A percentile compares a stretch with the other conserved stretches of the same genome.
Evolutionary conservation across 208 protist genomes (phyloP).

Genomic region (Naegleria gruberi): DNA sequence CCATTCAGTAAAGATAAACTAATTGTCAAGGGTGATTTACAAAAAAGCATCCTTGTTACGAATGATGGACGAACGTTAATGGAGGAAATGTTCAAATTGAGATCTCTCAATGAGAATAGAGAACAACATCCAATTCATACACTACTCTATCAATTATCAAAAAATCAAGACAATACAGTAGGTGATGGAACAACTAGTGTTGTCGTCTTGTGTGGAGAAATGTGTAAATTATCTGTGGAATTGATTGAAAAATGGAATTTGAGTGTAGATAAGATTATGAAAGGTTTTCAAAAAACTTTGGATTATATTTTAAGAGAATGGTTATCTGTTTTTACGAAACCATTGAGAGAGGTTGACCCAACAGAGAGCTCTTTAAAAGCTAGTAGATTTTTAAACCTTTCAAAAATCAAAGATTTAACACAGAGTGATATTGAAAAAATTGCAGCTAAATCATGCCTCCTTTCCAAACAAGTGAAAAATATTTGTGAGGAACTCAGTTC

Average conservation of each 20-base stretch:
- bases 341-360: slow-evolving; percentile 84
- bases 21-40: slow-evolving; percentile 80
- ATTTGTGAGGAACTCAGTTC: slow-evolving; percentile 87
- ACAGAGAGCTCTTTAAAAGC: slow-evolving; percentile 98
- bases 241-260: slow-evolving; percentile 90
- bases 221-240: slow-evolving; percentile 75
- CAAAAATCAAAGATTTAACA: slow-evolving; percentile 53
- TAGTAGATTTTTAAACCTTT: slow-evolving; percentile 97
- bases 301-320: slow-evolving; percentile 54
- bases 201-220: slow-evolving; percentile 87
- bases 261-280: slow-evolving; percentile 84
- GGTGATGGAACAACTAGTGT: slow-evolving; percentile 99
- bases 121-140: not conserved
- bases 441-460: not conserved
- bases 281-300: slow-evolving; percentile 76
- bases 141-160: slow-evolving; percentile 91
- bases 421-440: not conserved
- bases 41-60: slow-evolving; percentile 73
- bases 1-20: slow-evolving; percentile 95
- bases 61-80: slow-evolving; percentile 99
- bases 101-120: not conserved
- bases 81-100: slow-evolving; percentile 80
- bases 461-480: slow-evolving; percentile 57
- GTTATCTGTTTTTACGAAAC: slow-evolving; percentile 73
- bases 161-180: slow-evolving; percentile 96